Evolutionary conservation across 2,329 filamentous ascomycete species (phyloP), one percentile per base, ranked within the genome.

Genomic region (Scopulariopsis brevicaulis): DNA sequence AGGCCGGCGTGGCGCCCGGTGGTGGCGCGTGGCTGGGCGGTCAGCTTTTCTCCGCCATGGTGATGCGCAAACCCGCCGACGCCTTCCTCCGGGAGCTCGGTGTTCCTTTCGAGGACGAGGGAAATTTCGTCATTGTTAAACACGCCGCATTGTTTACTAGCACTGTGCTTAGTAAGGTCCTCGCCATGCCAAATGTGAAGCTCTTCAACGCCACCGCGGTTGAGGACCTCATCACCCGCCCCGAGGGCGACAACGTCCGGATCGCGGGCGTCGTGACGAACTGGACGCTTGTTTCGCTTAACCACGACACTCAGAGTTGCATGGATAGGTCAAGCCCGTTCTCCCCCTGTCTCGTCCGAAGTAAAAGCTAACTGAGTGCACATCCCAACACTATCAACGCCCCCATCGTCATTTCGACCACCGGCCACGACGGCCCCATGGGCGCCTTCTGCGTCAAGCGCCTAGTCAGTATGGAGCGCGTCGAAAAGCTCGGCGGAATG

Each of bases 201-300:
- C 84, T 96, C 62, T 96, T 96, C 84, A 96, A 96, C 70, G 91
- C 91, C 43, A 96, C 92, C 40, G 81, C 87, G 22, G 91, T 96
- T 51, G 92, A 96, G 75, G 91, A 96, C 67, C 78, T 96, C 62
- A 93, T 96, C 73, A 96, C 91, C 22, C 88, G 91, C 52, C 82
- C 82, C 14, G 75, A 71, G 46, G 74, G 77, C 22, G 74, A 76
- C 15, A 70, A 68, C 11, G 73, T 95, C 51, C 84, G 88, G 62
- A 85, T 96, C 63, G 88, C 90, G 10, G 91, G 91, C 66, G 91
- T 96, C 1, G 92, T 96, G 58, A 95, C 90, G 67, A 96, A 96
- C 81, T 96, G 91, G 91, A 96, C 91, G 1, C 81, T 96, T 28
- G 91, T 96, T 54, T 83, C 86, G 51, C 88, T 93, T 79, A 87